phyloP scores from a whole-genome alignment of 2,329 filamentous ascomycete species.

The Myriangium duriaei region DNA sequence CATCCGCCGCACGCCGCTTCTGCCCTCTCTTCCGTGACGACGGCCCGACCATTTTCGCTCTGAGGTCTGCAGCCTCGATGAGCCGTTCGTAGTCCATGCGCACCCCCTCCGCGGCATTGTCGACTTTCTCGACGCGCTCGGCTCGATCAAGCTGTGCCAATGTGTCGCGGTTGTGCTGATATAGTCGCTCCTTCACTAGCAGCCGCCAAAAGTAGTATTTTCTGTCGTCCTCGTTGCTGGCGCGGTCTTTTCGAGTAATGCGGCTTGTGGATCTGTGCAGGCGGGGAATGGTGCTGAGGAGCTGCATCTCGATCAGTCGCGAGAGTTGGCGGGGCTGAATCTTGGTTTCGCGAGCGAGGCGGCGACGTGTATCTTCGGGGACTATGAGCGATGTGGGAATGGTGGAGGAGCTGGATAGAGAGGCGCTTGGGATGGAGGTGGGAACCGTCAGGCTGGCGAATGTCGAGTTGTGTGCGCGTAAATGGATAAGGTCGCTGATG shows the following conservation, averaged over 20 bases:
- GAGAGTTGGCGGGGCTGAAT: conserved; percentile 66
- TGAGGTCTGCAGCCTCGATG: conserved; percentile 36
- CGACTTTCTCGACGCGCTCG: conserved; percentile 60
- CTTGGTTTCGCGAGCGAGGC: conserved; percentile 51
- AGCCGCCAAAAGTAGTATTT: conserved; percentile 60
- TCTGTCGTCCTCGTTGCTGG: conserved; percentile 46
- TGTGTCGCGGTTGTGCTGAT: conserved; percentile 59
- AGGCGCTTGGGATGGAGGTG: conserved; percentile 34
- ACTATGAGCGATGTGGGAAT: conserved; percentile 48
- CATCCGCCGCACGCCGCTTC: not conserved
- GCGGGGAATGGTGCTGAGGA: conserved; percentile 43
- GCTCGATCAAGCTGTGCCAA: conserved; percentile 55
- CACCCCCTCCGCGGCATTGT: conserved; percentile 55
- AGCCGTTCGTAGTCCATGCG: conserved; percentile 61
- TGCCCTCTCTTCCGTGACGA: not conserved
- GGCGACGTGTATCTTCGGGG: conserved; percentile 38
- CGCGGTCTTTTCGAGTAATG: conserved; percentile 30
- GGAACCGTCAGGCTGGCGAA: conserved; percentile 35
- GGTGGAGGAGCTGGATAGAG: conserved; percentile 38
- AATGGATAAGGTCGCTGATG: conserved; percentile 54
- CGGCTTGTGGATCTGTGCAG: conserved; percentile 36
- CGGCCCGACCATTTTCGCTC: conserved; percentile 17
- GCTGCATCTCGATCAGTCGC: conserved; percentile 64
- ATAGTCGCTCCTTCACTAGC: conserved; percentile 64
- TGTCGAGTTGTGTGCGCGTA: conserved; percentile 37